Evolutionary conservation across 345 rosid species (phyloP).

Genomic region (Boechera stricta): DNA sequence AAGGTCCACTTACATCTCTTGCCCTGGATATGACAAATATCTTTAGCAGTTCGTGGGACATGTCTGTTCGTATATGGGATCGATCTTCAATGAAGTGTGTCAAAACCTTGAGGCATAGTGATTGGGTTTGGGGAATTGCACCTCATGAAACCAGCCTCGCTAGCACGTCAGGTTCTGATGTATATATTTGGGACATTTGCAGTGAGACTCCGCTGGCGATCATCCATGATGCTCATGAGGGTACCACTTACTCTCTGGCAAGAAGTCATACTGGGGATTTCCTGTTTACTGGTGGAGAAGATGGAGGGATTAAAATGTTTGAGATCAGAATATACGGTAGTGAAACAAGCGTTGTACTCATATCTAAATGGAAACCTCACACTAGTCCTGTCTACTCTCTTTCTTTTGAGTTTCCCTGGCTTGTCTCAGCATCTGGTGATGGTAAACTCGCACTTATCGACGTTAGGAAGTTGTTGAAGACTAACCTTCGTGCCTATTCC

Average conservation of each 20-base stretch:
- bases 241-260: constrained; percentile 70
- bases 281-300: constrained; percentile 92
- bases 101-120: constrained; percentile 76
- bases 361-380: constrained; percentile 90
- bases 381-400: constrained; percentile 78
- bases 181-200: constrained; percentile 72
- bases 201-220: constrained; percentile 60
- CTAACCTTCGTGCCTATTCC: constrained; percentile 42
- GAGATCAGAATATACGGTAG: constrained; percentile 51
- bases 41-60: constrained; percentile 95
- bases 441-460: constrained; percentile 81
- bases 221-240: constrained; percentile 66
- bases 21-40: constrained; percentile 70
- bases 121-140: constrained; percentile 89
- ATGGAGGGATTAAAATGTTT: constrained; percentile 89
- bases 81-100: constrained; percentile 69
- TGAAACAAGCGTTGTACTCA: constrained; percentile 44
- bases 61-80: constrained; percentile 92
- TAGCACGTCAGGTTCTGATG: constrained; percentile 78
- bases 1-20: constrained; percentile 83
- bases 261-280: constrained; percentile 84
- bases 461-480: constrained; percentile 75
- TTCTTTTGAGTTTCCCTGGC: constrained; percentile 98
- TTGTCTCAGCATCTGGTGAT: constrained; percentile 88
- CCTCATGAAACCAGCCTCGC: constrained; percentile 74